These are phyloP conservation scores for Pseudogymnoascus sp. DNA, from an alignment of 2,329 filamentous ascomycete genomes.

Conservation along the genomic window DNA sequence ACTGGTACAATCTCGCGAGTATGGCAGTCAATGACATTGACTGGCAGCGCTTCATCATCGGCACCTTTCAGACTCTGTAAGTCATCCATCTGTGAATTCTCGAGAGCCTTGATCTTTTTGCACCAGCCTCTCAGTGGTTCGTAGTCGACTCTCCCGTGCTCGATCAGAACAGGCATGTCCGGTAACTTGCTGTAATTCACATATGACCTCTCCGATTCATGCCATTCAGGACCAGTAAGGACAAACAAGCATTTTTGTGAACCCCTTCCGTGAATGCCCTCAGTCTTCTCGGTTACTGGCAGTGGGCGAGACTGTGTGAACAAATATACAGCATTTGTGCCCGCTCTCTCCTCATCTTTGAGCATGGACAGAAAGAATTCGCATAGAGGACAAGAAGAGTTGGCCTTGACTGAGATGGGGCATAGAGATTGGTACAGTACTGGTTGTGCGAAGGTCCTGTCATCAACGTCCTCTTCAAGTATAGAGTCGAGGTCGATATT, in stretches of 20 bases:
- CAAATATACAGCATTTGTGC: background rate
- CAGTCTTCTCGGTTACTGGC: background rate
- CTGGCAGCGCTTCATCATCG: background rate
- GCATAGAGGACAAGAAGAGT: background rate
- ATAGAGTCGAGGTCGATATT: background rate
- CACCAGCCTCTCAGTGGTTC: background rate
- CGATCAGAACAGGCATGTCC: background rate
- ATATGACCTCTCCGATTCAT: background rate
- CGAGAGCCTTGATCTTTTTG: background rate
- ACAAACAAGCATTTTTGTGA: background rate
- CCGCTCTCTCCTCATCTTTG: background rate
- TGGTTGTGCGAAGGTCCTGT: background rate
- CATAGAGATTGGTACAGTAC: background rate
- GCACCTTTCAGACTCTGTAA: background rate
- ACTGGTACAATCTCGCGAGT: constrained; percentile 5
- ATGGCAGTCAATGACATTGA: constrained; percentile 9
- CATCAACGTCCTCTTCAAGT: background rate
- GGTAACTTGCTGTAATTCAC: background rate
- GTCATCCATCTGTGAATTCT: background rate
- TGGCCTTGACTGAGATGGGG: background rate
- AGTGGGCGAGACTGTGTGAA: background rate
- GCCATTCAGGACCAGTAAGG: background rate
- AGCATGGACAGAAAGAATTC: background rate
- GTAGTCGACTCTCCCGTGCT: background rate
- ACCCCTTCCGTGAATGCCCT: background rate